Conservation (phyloP, 1,284 basidiomycete genomes). For the Sporisorium reilianum region DNA sequence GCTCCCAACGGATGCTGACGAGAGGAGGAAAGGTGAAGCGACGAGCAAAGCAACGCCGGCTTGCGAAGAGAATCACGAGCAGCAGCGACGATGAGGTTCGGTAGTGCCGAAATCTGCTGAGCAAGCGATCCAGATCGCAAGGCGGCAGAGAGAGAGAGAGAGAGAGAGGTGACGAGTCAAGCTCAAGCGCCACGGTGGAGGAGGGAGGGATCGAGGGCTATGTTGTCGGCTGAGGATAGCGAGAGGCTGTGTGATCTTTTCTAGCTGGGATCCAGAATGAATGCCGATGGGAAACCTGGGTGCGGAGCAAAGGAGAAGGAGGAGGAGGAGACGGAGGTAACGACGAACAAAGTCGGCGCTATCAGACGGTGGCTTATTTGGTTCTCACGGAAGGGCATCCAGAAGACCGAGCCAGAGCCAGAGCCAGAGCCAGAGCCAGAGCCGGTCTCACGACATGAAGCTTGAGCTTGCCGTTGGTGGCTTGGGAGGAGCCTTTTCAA, state of each 20-base stretch:
- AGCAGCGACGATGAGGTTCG: neutral
- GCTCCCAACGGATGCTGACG: neutral
- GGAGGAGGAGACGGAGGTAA: neutral
- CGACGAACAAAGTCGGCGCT: neutral
- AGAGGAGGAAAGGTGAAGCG: neutral
- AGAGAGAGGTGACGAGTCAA: slow-evolving; percentile 1
- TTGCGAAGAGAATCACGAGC: too few species aligned
- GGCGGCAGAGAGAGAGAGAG: neutral
- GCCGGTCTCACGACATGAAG: neutral
- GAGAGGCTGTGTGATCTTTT: too few species aligned
- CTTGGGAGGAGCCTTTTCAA: neutral
- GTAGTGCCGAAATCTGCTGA: slow-evolving; percentile 13
- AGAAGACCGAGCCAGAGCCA: neutral
- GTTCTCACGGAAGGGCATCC: neutral
- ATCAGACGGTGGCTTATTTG: neutral
- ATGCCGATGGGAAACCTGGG: neutral
- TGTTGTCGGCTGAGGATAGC: too few species aligned
- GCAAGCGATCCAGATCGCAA: slow-evolving; percentile 4
- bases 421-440: slow-evolving; percentile 3
- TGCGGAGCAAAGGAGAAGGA: neutral
- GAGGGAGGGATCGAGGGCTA: too few species aligned
- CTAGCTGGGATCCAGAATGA: neutral
- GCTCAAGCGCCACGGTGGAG: neutral
- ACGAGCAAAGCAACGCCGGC: too few species aligned
- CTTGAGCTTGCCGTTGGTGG: slow-evolving; percentile 3